Evolutionary conservation across 768 basidiomycete genomes (phyloP).

Genomic region (Neoboletus brunneissimus): DNA sequence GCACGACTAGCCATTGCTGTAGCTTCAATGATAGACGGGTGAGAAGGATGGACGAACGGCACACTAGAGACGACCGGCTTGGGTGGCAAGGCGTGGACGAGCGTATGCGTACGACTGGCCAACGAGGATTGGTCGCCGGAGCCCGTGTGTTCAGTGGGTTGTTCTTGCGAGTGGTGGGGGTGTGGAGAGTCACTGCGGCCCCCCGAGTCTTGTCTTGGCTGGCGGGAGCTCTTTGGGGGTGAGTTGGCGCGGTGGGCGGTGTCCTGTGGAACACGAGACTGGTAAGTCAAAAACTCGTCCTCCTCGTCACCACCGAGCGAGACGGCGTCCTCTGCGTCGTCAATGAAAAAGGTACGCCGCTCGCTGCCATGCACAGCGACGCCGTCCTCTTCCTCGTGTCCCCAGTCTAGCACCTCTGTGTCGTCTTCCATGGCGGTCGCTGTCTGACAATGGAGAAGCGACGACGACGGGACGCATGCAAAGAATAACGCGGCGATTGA

Average conservation of each 20-base stretch:
- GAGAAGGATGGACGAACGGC: conserved; percentile 53
- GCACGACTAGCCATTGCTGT: conserved; percentile 54
- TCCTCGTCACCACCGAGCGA: conserved; percentile 75
- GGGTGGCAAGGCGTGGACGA: conserved; percentile 67
- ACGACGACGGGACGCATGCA: conserved; percentile 8
- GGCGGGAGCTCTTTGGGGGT: conserved; percentile 17
- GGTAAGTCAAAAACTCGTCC: conserved; percentile 52
- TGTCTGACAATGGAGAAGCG: conserved; percentile 11
- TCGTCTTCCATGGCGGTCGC: conserved; percentile 58
- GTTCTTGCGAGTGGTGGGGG: conserved; percentile 8
- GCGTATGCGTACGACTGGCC: conserved; percentile 27
- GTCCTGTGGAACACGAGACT: conserved; percentile 35
- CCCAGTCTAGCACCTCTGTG: conserved; percentile 70
- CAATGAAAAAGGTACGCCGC: conserved; percentile 26
- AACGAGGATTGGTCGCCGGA: conserved; percentile 21
- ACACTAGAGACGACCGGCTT: conserved; percentile 56
- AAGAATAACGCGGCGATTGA: conserved; percentile 12
- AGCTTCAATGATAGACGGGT: conserved; percentile 57
- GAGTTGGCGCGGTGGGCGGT: conserved; percentile 11
- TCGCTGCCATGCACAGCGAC: conserved; percentile 45
- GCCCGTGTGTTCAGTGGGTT: conserved; percentile 12
- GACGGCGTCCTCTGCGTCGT: conserved; percentile 59
- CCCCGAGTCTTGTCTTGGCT: conserved; percentile 15
- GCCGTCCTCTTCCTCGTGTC: conserved; percentile 45
- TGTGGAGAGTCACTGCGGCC: conserved; percentile 1